A percentile compares a stretch with the other conserved stretches of the same genome.
phyloP scores from a whole-genome alignment of 2,329 filamentous ascomycete genomes.

The Aspergillus pseudotamarii region DNA sequence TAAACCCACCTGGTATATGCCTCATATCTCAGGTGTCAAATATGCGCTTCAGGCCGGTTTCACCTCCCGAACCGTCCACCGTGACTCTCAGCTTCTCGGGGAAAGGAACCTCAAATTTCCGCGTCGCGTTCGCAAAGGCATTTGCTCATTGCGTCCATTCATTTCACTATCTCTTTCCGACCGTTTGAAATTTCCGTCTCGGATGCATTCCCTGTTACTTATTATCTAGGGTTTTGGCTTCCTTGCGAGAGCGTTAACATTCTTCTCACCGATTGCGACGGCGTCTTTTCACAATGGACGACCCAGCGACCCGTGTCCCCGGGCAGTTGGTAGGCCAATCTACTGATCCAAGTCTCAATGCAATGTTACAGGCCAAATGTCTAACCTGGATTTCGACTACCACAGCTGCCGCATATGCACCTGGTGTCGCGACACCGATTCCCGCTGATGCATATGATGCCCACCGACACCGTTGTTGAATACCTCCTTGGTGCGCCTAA shows the following conservation, averaged over 20 bases:
- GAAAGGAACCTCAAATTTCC: slow-evolving; percentile 37
- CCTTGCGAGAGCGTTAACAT: slow-evolving; percentile 19
- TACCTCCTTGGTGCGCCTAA: slow-evolving; percentile 83
- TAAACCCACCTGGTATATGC: slow-evolving; percentile 10
- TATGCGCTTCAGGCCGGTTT: slow-evolving; percentile 16
- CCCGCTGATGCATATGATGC: slow-evolving; percentile 70
- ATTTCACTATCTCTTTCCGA: neutral
- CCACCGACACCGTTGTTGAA: slow-evolving; percentile 75
- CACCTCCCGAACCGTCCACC: slow-evolving; percentile 19
- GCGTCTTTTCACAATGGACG: slow-evolving; percentile 44
- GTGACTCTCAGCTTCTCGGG: slow-evolving; percentile 8
- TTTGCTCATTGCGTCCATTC: neutral
- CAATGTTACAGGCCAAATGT: neutral
- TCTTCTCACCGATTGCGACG: slow-evolving; percentile 15
- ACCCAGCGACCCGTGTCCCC: slow-evolving; percentile 50
- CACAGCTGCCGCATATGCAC: slow-evolving; percentile 83
- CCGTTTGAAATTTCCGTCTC: slow-evolving; percentile 8
- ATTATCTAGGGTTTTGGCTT: neutral
- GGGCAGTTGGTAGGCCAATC: slow-evolving; percentile 46
- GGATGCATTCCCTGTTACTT: slow-evolving; percentile 15
- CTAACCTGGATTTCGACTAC: slow-evolving; percentile 17
- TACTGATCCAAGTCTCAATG: slow-evolving; percentile 10
- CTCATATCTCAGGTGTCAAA: slow-evolving; percentile 25
- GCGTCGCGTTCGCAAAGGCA: slow-evolving; percentile 35
- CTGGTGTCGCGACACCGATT: slow-evolving; percentile 83